Evolutionary conservation across 306 rosid genomes (phyloP).

Genomic region (Begonia loranthoides): DNA sequence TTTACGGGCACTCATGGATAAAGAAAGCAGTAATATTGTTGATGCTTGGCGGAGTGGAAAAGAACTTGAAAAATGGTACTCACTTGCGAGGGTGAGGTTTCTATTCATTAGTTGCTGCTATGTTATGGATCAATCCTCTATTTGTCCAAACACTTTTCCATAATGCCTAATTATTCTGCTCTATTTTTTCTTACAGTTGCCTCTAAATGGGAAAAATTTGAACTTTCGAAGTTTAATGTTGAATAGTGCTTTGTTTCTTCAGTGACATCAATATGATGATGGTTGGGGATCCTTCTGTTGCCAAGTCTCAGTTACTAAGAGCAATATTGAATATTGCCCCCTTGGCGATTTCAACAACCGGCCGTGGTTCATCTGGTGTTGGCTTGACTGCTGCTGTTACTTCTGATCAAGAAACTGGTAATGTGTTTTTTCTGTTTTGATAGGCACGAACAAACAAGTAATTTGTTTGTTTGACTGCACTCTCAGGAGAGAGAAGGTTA

Average conservation of each 20-base stretch:
- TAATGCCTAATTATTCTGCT: not conserved
- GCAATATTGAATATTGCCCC: conserved; percentile 96
- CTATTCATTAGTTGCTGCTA: conserved; percentile 1
- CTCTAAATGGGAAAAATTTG: not conserved
- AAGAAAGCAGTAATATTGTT: conserved; percentile 85
- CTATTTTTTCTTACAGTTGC: not conserved
- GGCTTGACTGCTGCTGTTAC: conserved; percentile 99
- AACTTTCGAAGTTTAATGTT: conserved; percentile 3
- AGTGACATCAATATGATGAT: conserved; percentile 99
- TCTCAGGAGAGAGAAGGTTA: conserved; percentile 87
- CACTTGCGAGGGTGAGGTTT: conserved; percentile 87
- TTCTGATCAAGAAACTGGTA: conserved; percentile 96
- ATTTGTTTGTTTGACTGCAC: conserved; percentile 3
- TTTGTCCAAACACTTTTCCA: not conserved
- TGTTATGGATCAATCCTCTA: conserved; percentile 6
- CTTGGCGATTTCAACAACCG: conserved; percentile 92
- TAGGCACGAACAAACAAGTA: not conserved
- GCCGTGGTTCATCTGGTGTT: conserved; percentile 98
- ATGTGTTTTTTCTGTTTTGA: conserved; percentile 9
- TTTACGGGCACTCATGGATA: conserved; percentile 94
- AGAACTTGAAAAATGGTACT: conserved; percentile 93
- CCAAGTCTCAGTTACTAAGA: conserved; percentile 93
- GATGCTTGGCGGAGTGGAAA: conserved; percentile 96
- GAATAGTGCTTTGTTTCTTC: conserved; percentile 12
- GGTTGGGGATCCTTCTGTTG: conserved; percentile 99